These are phyloP conservation scores for Colletotrichum sp. DNA, from an alignment of 2,329 filamentous ascomycete species.

Conservation along the genomic window DNA sequence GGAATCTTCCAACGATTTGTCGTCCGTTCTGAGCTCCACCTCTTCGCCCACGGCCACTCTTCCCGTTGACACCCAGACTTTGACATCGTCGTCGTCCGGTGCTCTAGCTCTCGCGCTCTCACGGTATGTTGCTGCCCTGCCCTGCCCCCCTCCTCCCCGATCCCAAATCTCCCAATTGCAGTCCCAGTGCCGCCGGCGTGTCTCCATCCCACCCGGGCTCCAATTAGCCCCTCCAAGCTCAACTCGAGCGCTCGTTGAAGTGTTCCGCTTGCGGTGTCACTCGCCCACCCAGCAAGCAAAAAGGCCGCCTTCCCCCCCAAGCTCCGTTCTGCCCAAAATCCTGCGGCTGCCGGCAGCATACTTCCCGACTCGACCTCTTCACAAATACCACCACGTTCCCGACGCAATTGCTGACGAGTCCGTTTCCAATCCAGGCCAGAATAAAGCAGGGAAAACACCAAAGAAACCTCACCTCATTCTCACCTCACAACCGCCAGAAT, in stretches of 20 bases:
- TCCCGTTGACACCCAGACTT: no score
- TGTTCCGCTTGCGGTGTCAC: slow-evolving; percentile 14
- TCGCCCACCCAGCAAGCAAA: neutral
- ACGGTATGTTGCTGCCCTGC: slow-evolving; percentile 10
- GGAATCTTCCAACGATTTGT: no score
- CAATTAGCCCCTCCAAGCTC: slow-evolving; percentile 1
- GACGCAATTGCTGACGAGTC: slow-evolving; percentile 3
- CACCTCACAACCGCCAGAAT: slow-evolving; percentile 34
- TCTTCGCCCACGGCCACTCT: no score
- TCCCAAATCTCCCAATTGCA: neutral
- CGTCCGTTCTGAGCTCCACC: no score
- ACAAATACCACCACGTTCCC: neutral
- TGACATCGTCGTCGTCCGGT: slow-evolving; percentile 18
- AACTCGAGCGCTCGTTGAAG: neutral
- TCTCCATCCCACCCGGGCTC: neutral
- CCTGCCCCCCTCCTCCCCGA: neutral
- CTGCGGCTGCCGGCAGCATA: neutral
- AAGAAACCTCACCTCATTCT: slow-evolving; percentile 9
- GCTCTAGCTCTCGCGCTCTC: slow-evolving; percentile 2
- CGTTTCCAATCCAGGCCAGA: neutral
- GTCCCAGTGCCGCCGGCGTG: neutral
- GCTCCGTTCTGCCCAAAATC: neutral
- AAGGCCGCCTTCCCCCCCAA: neutral
- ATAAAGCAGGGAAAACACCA: slow-evolving; percentile 14
- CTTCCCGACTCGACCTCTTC: neutral